Evolutionary conservation across 2,329 filamentous ascomycete genomes (phyloP).

Genomic region (Phyllosticta capitalensis): DNA sequence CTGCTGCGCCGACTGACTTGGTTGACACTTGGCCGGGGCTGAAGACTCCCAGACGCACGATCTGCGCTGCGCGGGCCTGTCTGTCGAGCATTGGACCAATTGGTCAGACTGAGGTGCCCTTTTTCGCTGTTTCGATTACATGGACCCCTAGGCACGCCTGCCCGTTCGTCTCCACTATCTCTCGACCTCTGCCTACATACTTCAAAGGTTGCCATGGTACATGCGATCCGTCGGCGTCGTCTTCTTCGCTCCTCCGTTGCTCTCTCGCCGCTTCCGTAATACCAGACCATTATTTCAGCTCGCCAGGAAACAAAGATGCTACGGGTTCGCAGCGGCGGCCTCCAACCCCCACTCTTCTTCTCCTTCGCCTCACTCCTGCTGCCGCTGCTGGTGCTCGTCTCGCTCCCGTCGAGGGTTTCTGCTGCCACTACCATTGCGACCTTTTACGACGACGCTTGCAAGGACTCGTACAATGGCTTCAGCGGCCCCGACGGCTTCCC

Average conservation of each 20-base stretch:
- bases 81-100: neutral
- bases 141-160: neutral
- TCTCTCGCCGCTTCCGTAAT: neutral
- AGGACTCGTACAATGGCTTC: slow-evolving; percentile 1
- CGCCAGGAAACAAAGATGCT: neutral
- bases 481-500: slow-evolving; percentile 6
- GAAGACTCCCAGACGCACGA: neutral
- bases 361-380: too few relatives aligned
- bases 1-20: too few relatives aligned
- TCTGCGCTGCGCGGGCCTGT: neutral
- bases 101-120: too few relatives aligned
- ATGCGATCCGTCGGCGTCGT: neutral
- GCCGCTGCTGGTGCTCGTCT: neutral
- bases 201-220: neutral
- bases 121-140: neutral
- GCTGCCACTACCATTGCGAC: neutral
- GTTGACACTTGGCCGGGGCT: neutral
- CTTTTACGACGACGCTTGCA: slow-evolving; percentile 3
- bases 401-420: neutral
- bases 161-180: too few relatives aligned
- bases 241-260: neutral
- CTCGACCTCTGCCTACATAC: neutral
- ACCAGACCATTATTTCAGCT: neutral
- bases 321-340: neutral
- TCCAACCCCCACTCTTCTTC: neutral